Conservation (phyloP, 805 yeast genomes). For the Saturnispora kantuleensis region DNA sequence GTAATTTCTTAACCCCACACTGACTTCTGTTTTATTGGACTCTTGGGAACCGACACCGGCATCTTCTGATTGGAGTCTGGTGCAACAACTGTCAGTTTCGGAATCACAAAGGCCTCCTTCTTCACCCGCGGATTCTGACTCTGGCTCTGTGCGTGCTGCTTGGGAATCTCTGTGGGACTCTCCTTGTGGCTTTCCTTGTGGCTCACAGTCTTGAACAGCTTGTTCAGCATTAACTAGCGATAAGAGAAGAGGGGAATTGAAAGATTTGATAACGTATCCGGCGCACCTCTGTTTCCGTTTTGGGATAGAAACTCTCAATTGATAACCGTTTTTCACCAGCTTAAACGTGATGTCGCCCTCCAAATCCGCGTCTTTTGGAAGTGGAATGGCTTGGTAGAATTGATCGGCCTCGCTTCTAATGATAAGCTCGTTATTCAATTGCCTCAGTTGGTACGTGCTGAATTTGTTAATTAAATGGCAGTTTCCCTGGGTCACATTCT, state of each 20-base stretch:
- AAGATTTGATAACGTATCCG: slow-evolving; percentile 2
- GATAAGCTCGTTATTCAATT: slow-evolving; percentile 12
- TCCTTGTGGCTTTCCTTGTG: background rate
- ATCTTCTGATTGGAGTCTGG: background rate
- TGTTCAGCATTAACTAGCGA: background rate
- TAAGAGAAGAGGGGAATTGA: background rate
- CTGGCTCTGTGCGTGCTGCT: background rate
- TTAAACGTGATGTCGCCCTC: slow-evolving; percentile 12
- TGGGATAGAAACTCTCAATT: slow-evolving; percentile 16
- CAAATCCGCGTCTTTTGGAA: slow-evolving; percentile 20
- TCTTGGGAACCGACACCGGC: background rate
- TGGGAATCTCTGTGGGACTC: slow-evolving; percentile 1
- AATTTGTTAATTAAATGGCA: slow-evolving; percentile 11
- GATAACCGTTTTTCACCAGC: slow-evolving; percentile 16
- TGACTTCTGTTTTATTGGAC: background rate
- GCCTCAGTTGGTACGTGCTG: slow-evolving; percentile 17
- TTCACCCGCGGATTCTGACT: background rate
- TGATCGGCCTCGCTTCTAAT: slow-evolving; percentile 18
- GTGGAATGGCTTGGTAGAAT: slow-evolving; percentile 13
- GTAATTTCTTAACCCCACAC: slow-evolving; percentile 17
- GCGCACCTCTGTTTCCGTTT: slow-evolving; percentile 2
- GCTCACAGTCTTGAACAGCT: background rate
- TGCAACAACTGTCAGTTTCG: background rate
- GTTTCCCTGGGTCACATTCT: slow-evolving; percentile 5
- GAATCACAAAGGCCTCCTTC: background rate